Evolutionary conservation across 179 eudicot genomes (phyloP).

Genomic region (Drosera spatulata): DNA sequence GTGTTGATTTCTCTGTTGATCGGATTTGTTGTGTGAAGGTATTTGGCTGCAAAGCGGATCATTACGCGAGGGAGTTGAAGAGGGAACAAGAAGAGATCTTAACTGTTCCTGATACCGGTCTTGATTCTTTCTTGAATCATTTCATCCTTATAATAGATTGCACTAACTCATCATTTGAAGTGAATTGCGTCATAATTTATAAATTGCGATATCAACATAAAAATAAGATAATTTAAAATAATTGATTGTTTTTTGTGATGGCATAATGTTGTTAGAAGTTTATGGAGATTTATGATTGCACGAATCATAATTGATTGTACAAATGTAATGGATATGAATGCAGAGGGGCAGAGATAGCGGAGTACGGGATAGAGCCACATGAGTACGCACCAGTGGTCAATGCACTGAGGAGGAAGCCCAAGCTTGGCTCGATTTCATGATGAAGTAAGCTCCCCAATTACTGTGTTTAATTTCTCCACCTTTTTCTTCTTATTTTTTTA

Average conservation of each 20-base stretch:
- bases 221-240: no score
- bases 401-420: constrained; percentile 78
- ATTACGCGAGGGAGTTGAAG: constrained; percentile 57
- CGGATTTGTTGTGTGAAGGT: constrained; percentile 25
- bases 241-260: no score
- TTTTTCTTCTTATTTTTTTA: not conserved
- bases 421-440: constrained; percentile 98
- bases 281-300: no score
- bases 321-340: constrained; percentile 4
- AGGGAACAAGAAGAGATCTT: constrained; percentile 78
- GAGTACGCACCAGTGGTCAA: constrained; percentile 82
- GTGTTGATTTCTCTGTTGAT: not conserved
- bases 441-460: constrained; percentile 42
- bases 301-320: not conserved
- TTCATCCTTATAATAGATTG: not conserved
- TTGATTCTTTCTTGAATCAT: not conserved
- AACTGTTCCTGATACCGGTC: constrained; percentile 83
- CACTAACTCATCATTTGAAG: no score
- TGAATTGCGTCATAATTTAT: no score
- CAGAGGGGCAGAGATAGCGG: constrained; percentile 80
- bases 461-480: not conserved
- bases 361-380: constrained; percentile 72
- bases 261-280: no score
- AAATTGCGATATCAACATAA: no score
- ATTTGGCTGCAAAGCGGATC: constrained; percentile 91